Base-by-base conservation (phyloP, 2,329 filamentous ascomycete species). In the Rosellinia necatrix region DNA sequence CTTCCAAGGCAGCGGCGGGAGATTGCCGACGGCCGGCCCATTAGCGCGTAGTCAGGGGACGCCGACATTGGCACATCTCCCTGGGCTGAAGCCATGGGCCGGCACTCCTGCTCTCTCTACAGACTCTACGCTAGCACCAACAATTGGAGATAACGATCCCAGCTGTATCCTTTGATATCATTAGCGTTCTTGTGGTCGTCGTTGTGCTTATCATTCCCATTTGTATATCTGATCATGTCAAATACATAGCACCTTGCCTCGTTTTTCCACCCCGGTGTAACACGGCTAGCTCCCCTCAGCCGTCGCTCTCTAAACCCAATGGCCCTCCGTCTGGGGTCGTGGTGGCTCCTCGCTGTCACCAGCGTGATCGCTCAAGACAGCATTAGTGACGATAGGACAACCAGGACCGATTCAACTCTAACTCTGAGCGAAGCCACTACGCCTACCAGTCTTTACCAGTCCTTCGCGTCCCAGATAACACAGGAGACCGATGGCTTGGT, bases 371-470 rank as follows among this genome's bases (percentile, higher is more conserved):
- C 67, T 22, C 68, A 70, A 46, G 60, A 72, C 48, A 74, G 72
- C 25, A 70, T 73, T 41, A 75, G 74, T 40, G 68, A 73, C 49
- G 75, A 74, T 38, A 65, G 64, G 19, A 65, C 76, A 24, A 73
- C 74, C n/a, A 69, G 72, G n/a, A 61, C 71, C 38, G 74, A 72
- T 4, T 70, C 66, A 35, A 72, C 64, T 12, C 61, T 66, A 13
- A 60, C 61, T 6, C 42, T 62, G 21, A 68, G 56, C 22, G 67
- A 74, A 49, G 69, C 65, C 2, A 67, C 67, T n/a, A 74, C 74
- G 44, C 75, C 79, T 9, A 76, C 77, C 2, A 75, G 73, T 9
- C 67, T 74, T n/a, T 80, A 82, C 64, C 70, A 74, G 38, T 75
- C 76, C 9, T 75, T 72, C 55, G 70, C 71, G 17, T 74, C 76